Percentiles rank a stretch among this genome's conserved stretches.
These are phyloP conservation scores for Corinectria fuckeliana DNA, from an alignment of 2,329 filamentous ascomycete genomes.

Conservation along the genomic window DNA sequence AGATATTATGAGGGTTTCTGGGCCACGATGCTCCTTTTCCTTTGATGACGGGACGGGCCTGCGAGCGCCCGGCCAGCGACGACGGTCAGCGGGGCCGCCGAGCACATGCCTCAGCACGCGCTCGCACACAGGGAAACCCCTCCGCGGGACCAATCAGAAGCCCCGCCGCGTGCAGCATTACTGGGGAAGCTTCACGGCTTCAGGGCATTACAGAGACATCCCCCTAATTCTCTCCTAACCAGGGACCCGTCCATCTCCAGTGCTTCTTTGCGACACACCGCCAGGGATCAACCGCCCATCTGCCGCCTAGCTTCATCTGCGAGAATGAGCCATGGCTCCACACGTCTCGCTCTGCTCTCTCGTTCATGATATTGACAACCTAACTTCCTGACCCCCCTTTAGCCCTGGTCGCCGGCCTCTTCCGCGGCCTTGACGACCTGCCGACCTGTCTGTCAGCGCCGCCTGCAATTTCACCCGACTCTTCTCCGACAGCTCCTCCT, in stretches of 20 bases:
- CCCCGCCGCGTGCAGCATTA: neutral
- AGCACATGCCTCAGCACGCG: slow-evolving; percentile 7
- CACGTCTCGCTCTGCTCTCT: slow-evolving; percentile 23
- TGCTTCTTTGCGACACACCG: neutral
- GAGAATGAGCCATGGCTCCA: slow-evolving; percentile 21
- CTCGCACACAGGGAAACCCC: neutral
- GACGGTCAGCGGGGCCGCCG: slow-evolving; percentile 13
- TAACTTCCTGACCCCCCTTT: slow-evolving; percentile 36
- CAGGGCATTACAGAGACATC: slow-evolving; percentile 1
- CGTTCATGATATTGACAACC: slow-evolving; percentile 21
- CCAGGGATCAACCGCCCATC: slow-evolving; percentile 9
- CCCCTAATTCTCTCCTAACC: neutral
- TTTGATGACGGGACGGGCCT: slow-evolving; percentile 19
- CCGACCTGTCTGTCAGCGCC: slow-evolving; percentile 21
- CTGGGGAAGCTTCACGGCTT: neutral
- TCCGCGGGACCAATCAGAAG: neutral
- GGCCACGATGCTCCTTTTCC: slow-evolving; percentile 37
- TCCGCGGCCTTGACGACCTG: slow-evolving; percentile 20
- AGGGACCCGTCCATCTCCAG: neutral
- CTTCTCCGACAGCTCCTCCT: slow-evolving; percentile 19
- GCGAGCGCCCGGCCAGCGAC: neutral
- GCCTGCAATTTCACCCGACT: slow-evolving; percentile 8
- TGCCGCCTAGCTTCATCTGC: slow-evolving; percentile 7
- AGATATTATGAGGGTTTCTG: slow-evolving; percentile 24
- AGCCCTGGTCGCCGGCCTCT: slow-evolving; percentile 27